Evolutionary conservation across 805 yeast species (phyloP).

Genomic region (Candida ponderosae): DNA sequence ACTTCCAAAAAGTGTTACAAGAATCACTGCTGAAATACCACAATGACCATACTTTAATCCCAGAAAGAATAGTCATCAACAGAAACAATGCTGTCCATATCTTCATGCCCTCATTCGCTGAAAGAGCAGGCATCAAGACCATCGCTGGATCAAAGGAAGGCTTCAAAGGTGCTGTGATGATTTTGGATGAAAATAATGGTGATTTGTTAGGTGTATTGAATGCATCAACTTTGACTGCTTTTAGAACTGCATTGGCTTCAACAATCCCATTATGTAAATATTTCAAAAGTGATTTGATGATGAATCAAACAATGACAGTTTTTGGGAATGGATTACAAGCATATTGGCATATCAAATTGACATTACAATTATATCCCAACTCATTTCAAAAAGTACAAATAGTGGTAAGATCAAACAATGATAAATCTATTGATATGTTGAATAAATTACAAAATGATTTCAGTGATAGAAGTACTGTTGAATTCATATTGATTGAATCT

Average conservation of each 20-base stretch:
- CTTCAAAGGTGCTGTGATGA: slow-evolving; percentile 47
- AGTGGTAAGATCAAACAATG: slow-evolving; percentile 37
- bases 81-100: slow-evolving; percentile 40
- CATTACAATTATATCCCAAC: slow-evolving; percentile 30
- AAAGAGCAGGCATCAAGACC: slow-evolving; percentile 51
- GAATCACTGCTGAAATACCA: slow-evolving; percentile 33
- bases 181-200: slow-evolving; percentile 45
- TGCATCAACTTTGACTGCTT: slow-evolving; percentile 54
- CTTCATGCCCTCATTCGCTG: slow-evolving; percentile 60
- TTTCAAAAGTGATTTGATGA: slow-evolving; percentile 11
- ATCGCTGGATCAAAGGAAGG: slow-evolving; percentile 52
- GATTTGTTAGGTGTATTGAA: slow-evolving; percentile 43
- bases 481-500: slow-evolving; percentile 17
- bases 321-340: slow-evolving; percentile 63
- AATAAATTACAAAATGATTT: slow-evolving; percentile 21
- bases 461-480: slow-evolving; percentile 15
- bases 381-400: slow-evolving; percentile 33
- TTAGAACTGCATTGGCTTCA: slow-evolving; percentile 57
- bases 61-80: slow-evolving; percentile 42
- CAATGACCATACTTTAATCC: slow-evolving; percentile 37
- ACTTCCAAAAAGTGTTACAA: slow-evolving; percentile 29
- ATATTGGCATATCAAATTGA: slow-evolving; percentile 50
- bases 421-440: slow-evolving; percentile 19
- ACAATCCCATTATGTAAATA: slow-evolving; percentile 36
- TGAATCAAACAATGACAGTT: slow-evolving; percentile 24